Evolutionary conservation across 2,329 filamentous ascomycete genomes (phyloP), one percentile per base, ranked within the genome.

Genomic region (Colletotrichum sp.): DNA sequence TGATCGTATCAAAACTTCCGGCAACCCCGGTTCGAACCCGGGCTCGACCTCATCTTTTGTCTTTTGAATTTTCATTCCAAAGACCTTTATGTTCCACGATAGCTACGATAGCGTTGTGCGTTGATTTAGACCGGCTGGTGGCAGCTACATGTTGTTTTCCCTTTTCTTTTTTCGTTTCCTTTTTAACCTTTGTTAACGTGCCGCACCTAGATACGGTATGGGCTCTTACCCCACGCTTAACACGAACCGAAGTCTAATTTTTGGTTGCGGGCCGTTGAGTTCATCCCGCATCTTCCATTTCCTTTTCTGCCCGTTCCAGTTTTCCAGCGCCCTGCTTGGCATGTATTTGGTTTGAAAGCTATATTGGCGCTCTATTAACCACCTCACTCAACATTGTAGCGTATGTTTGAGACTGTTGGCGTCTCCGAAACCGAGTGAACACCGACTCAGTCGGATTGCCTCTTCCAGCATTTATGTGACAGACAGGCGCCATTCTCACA

Each of bases 21-120:
- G 70, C 59, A 74, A 76, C 74, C 74, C 74, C 74, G 74, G 74
- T 76, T 76, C 74, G 74, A 76, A 73, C 74, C 74, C 74, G 74
- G 74, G 74, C 24, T 64, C 70, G 74, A 76, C 74, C 74, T 76
- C 1, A 13, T 8, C 3, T 57, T 71, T 72, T 62, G 15, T 6
- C 3, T 28, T 64, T 71, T 64, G 9, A 0, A 5, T 24, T 34
- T 32, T 12, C 34, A 13, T 3, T 13, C 3, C 13, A 7, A 4
- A 10, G 5, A 18, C 1, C 5, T 8, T 28, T 1, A 5, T 3
- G 26, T 7, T 28, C 26, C 8, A 59, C 24, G 55, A 21, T 1
- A 8, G 0, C 16, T 2, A 36, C 36, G 2, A 10, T 26, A 8
- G 15, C 6, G 24, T 6, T 10, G 13, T 59, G n/a, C 26, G 7